phyloP scores from a whole-genome alignment of 2,329 filamentous ascomycete genomes.

The Calonectria montana region DNA sequence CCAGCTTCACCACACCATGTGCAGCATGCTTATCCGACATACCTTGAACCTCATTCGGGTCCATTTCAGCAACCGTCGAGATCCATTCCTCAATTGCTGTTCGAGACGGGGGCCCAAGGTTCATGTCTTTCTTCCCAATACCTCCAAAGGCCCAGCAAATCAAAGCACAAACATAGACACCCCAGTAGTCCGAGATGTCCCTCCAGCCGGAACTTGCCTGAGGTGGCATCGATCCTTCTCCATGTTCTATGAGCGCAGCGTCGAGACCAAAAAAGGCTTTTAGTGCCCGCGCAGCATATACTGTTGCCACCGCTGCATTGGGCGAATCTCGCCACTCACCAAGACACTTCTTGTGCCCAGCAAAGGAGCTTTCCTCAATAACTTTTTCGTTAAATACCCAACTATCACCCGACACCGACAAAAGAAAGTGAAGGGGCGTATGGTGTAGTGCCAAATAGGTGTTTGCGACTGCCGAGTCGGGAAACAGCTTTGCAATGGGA shows the following conservation, averaged over 20 bases:
- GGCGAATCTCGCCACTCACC: slow-evolving; percentile 58
- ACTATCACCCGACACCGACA: slow-evolving; percentile 68
- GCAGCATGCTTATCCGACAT: slow-evolving; percentile 56
- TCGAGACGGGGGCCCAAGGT: slow-evolving; percentile 35
- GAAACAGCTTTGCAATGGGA: slow-evolving; percentile 56
- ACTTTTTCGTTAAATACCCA: slow-evolving; percentile 70
- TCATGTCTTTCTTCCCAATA: slow-evolving; percentile 33
- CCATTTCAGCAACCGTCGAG: slow-evolving; percentile 53
- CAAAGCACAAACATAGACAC: slow-evolving; percentile 66
- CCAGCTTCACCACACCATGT: slow-evolving; percentile 59
- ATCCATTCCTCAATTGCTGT: slow-evolving; percentile 51
- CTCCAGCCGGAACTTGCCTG: slow-evolving; percentile 34
- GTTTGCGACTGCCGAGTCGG: slow-evolving; percentile 57
- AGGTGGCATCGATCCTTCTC: slow-evolving; percentile 13
- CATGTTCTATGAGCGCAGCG: not conserved
- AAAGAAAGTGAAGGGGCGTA: slow-evolving; percentile 67
- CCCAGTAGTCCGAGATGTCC: slow-evolving; percentile 65
- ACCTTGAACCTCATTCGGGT: slow-evolving; percentile 52
- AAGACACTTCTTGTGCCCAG: slow-evolving; percentile 60
- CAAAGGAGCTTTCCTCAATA: slow-evolving; percentile 54
- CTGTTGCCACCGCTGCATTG: slow-evolving; percentile 57
- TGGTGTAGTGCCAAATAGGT: slow-evolving; percentile 68
- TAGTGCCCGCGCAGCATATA: slow-evolving; percentile 65
- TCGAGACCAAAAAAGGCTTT: slow-evolving; percentile 54
- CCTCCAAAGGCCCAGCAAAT: slow-evolving; percentile 70